A percentile compares a stretch with the other conserved stretches of the same genome.
Evolutionary conservation across 176 grass and related monocot species (phyloP).

Genomic region (Tuctoria greenei): DNA sequence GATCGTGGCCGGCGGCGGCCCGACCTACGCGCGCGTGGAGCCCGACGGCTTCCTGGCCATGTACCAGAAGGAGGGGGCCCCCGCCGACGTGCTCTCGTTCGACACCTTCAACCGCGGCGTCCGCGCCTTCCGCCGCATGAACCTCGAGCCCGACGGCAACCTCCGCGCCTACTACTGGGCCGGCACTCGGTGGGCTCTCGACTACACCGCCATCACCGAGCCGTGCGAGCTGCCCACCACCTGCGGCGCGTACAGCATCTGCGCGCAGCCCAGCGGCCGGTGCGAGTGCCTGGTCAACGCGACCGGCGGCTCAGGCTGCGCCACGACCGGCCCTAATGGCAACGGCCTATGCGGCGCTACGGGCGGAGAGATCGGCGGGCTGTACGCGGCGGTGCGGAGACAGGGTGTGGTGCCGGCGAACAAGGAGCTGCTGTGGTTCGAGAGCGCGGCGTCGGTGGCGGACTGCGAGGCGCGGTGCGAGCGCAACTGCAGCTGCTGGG

Average conservation of each 20-base stretch:
- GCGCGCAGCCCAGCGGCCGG: conserved; percentile 31
- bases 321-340: conserved; percentile 1
- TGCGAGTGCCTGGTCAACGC: conserved; percentile 67
- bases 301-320: conserved; percentile 42
- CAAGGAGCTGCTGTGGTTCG: conserved; percentile 51
- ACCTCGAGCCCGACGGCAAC: conserved; percentile 67
- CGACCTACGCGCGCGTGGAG: conserved; percentile 65
- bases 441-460: conserved; percentile 42
- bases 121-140: conserved; percentile 66
- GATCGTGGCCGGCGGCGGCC: conserved; percentile 45
- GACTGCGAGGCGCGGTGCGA: conserved; percentile 74
- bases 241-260: conserved; percentile 71
- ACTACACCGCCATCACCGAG: conserved; percentile 66
- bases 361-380: conserved; percentile 31
- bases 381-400: conserved; percentile 47
- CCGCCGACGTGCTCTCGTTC: conserved; percentile 67
- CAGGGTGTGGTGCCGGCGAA: conserved; percentile 74
- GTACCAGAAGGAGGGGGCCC: conserved; percentile 66
- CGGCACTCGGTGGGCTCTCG: conserved; percentile 52
- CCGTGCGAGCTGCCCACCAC: conserved; percentile 64
- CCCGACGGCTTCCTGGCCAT: conserved; percentile 77
- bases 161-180: conserved; percentile 86
- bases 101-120: conserved; percentile 75
- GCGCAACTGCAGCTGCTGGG: conserved; percentile 91
- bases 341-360: conserved; percentile 32